Percentiles rank a stretch among this genome's conserved stretches.
Conservation (phyloP, 305 asterid species). For the Solanum aculeatissimum region DNA sequence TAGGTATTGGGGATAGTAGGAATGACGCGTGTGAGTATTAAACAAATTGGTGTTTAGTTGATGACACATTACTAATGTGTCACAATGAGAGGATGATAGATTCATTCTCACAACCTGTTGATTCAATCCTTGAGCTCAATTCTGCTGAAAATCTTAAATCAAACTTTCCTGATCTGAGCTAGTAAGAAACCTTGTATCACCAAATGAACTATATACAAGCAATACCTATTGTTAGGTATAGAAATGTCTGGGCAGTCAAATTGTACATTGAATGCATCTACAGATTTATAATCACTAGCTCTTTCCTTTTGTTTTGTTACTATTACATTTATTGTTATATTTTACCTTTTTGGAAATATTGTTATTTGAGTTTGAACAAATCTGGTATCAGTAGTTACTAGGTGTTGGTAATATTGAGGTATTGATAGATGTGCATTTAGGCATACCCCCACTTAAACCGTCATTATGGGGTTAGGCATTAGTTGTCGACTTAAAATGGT, state of each 20-base stretch:
- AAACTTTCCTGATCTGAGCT: not conserved
- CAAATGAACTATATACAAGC: not conserved
- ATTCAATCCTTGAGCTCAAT: not conserved
- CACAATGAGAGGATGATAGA: not conserved
- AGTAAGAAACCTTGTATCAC: not conserved
- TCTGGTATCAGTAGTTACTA: not conserved
- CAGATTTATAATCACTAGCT: not conserved
- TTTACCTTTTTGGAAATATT: not conserved
- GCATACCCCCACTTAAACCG: not conserved
- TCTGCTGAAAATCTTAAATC: not conserved
- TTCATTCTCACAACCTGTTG: not conserved
- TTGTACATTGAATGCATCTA: not conserved
- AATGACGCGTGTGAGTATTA: not conserved
- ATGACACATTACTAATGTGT: not conserved
- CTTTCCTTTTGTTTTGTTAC: not conserved
- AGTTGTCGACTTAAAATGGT: not conserved
- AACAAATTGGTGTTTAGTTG: not conserved
- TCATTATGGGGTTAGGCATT: not conserved
- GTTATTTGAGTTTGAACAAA: not conserved
- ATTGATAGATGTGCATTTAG: not conserved
- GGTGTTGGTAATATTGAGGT: not conserved
- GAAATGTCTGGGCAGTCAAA: not conserved
- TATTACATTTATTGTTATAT: not conserved
- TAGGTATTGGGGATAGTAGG: not conserved
- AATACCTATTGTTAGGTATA: not conserved